Evolutionary conservation across 257 asterid genomes (phyloP).

Genomic region (Ehretia macrophylla): DNA sequence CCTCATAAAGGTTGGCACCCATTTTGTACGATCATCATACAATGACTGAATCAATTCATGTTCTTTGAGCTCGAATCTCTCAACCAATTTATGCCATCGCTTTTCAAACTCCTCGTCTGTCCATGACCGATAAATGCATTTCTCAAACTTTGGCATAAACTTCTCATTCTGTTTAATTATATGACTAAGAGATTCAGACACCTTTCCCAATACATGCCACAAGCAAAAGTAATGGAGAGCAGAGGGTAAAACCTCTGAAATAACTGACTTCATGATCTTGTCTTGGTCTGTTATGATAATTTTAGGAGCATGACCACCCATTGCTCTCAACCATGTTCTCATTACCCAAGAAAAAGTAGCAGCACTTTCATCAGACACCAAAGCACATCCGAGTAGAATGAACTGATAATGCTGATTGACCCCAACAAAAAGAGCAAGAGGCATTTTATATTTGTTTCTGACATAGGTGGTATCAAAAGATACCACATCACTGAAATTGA

Average conservation of each 20-base stretch:
- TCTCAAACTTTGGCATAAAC: conserved; percentile 60
- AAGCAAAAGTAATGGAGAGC: conserved; percentile 58
- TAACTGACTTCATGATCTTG: conserved; percentile 46
- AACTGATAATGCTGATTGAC: conserved; percentile 96
- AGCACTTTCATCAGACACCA: conserved; percentile 71
- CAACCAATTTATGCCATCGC: conserved; percentile 77
- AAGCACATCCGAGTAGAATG: conserved; percentile 91
- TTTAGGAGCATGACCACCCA: conserved; percentile 86
- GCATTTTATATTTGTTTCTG: conserved; percentile 82
- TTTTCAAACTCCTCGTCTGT: conserved; percentile 75
- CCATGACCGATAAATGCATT: conserved; percentile 75
- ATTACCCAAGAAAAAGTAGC: conserved; percentile 78
- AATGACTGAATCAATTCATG: conserved; percentile 57
- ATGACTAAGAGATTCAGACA: conserved; percentile 56
- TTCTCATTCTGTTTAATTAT: conserved; percentile 67
- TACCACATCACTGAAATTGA: conserved; percentile 67
- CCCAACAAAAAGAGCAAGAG: conserved; percentile 77
- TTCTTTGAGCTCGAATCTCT: conserved; percentile 67
- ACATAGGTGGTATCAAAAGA: conserved; percentile 82
- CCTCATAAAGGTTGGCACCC: conserved; percentile 71
- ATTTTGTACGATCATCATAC: conserved; percentile 66
- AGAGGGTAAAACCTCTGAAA: conserved; percentile 62
- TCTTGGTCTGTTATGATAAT: conserved; percentile 77
- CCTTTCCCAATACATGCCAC: conserved; percentile 79
- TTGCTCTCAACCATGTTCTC: conserved; percentile 81